Percentiles rank a stretch among this genome's conserved stretches.
These are phyloP conservation scores for Coemansia sp. DNA, from an alignment of 192 early-diverging fungal genomes.

Conservation along the genomic window DNA sequence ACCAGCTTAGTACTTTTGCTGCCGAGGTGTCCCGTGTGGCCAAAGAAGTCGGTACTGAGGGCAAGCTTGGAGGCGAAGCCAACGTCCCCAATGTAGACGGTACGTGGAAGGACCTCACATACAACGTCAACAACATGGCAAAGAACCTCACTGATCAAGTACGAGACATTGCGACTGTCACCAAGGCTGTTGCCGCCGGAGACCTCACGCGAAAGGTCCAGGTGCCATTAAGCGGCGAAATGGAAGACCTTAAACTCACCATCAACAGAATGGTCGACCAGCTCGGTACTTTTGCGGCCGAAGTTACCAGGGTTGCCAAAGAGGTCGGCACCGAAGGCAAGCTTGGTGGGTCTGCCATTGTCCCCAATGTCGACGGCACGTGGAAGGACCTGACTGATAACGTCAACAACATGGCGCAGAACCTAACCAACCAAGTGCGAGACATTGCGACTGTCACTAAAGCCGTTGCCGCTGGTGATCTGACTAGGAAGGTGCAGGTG, in stretches of 20 bases:
- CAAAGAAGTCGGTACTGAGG: conserved; percentile 66
- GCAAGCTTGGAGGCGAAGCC: conserved; percentile 58
- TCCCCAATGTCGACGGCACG: conserved; percentile 60
- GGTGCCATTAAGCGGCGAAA: conserved; percentile 57
- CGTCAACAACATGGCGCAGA: conserved; percentile 70
- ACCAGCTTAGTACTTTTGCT: conserved; percentile 64
- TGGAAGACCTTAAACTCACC: conserved; percentile 57
- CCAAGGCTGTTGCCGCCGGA: conserved; percentile 57
- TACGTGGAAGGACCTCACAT: conserved; percentile 63
- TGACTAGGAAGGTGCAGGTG: conserved; percentile 61
- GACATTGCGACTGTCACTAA: conserved; percentile 66
- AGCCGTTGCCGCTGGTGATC: conserved; percentile 66
- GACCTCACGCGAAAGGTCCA: conserved; percentile 60
- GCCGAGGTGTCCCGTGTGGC: conserved; percentile 67
- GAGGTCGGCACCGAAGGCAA: conserved; percentile 71
- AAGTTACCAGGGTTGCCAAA: conserved; percentile 64
- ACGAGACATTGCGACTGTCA: conserved; percentile 58
- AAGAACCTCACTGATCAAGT: conserved; percentile 63
- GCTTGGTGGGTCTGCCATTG: conserved; percentile 66
- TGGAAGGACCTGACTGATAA: conserved; percentile 71
- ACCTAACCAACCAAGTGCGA: conserved; percentile 67
- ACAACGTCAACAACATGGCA: conserved; percentile 68
- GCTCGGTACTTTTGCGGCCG: conserved; percentile 62
- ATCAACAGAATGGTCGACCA: conserved; percentile 68
- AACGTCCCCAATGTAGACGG: conserved; percentile 58